phyloP scores from a whole-genome alignment of 345 rosid species.

The Bretschneidera sinensis region DNA sequence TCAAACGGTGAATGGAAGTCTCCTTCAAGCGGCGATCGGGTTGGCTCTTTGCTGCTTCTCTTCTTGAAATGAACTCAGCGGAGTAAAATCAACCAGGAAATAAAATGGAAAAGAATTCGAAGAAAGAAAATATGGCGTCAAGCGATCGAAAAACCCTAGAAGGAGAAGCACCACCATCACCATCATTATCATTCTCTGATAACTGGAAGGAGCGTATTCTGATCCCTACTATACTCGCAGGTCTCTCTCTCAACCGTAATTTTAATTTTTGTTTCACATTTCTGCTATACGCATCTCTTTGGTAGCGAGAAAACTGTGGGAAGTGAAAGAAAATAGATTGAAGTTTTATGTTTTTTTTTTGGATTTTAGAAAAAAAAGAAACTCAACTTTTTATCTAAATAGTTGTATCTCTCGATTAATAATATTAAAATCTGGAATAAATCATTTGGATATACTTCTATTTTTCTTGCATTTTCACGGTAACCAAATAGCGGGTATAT shows the following conservation, averaged over 20 bases:
- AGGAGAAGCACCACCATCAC: constrained; percentile 17
- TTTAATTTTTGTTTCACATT: not conserved
- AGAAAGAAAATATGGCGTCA: constrained; percentile 32
- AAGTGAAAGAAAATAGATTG: not conserved
- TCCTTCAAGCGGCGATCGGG: too few species aligned
- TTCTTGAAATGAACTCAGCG: not conserved
- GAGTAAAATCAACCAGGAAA: not conserved
- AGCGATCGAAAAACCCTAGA: constrained; percentile 18
- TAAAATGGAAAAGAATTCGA: too few species aligned
- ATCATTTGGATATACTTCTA: too few species aligned
- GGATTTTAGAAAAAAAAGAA: not conserved
- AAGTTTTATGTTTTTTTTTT: not conserved
- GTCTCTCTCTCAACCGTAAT: constrained; percentile 10
- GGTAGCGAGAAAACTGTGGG: not conserved
- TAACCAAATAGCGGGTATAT: not conserved
- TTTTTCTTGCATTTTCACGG: not conserved
- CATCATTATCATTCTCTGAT: constrained; percentile 31
- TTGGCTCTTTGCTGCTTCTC: too few species aligned
- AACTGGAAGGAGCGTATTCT: constrained; percentile 55
- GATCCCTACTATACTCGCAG: constrained; percentile 61
- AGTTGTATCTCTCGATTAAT: not conserved
- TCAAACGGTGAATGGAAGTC: too few species aligned
- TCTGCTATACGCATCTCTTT: not conserved
- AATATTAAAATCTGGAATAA: not conserved
- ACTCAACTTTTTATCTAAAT: not conserved